Evolutionary conservation across 2,329 filamentous ascomycete genomes (phyloP), one percentile per base, ranked within the genome.

Genomic region (Graphilbum ipis-grandicollis): DNA sequence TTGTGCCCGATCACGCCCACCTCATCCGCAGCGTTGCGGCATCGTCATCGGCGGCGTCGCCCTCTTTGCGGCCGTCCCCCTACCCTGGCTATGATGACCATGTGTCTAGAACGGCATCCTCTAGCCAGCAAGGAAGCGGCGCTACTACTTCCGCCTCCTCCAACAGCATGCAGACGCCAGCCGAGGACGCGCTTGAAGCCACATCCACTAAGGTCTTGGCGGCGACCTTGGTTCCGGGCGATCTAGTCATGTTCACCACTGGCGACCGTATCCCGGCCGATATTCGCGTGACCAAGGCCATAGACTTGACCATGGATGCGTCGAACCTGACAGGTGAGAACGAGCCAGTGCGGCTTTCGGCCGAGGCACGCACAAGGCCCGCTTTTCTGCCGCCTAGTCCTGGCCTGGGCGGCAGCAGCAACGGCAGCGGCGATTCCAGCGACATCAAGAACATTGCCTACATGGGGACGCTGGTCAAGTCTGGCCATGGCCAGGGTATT

Each of bases 271-370:
- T 98, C 46, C 90, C 90, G 6, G 90, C 90, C 39, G 90, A 98
- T 52, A 80, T 98, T 47, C 79, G 90, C 32, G 93, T 98, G 37
- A 96, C 84, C 8, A 79, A 83, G 51, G 81, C 86, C 10, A 74
- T 82, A 9, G 85, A 96, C 52, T 63, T 98, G 36, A 83, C 84
- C 31, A 93, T 98, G 45, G 92, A 98, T 53, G 86, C 90, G 48
- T 96, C 90, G 12, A 98, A 98, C 51, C 60, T 98, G 40, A 98
- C 90, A 0, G 90, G 90, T 41, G 90, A 98, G 56, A 96, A 93
- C 42, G 85, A 96, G 48, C 86, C 90, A 5, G 83, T 96, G 6
- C 66, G 73, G 33, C 83, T 98, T 51, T 75, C 71, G 10, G 63
- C 78, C 2, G 74, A 82, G 17, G 71, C 75, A 1, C 60, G 56